Conservation (phyloP, 495 filamentous ascomycete species). For the Aspergillus ellipticus region DNA sequence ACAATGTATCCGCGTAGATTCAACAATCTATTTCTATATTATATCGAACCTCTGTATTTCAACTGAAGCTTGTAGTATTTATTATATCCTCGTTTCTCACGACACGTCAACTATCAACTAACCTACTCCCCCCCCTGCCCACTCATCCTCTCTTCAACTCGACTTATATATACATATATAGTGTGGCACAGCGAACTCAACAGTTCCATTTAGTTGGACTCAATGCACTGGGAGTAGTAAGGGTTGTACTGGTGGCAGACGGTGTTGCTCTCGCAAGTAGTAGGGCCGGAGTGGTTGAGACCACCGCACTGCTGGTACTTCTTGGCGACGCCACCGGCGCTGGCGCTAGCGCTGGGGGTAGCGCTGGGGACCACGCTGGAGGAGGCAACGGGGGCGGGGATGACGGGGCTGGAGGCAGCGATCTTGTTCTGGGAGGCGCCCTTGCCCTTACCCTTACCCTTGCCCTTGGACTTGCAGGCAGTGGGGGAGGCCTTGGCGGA, state of each 20-base stretch:
- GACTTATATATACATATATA: neutral
- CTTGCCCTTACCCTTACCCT: too few species aligned
- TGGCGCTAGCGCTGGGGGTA: neutral
- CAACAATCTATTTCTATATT: too few species aligned
- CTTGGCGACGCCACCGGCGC: constrained; percentile 7
- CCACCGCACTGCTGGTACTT: constrained; percentile 22
- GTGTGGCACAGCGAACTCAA: too few species aligned
- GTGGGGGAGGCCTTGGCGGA: neutral
- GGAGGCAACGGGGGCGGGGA: constrained; percentile 1
- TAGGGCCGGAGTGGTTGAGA: constrained; percentile 12
- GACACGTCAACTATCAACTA: too few species aligned
- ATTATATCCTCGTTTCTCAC: too few species aligned
- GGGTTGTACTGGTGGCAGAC: constrained; percentile 24
- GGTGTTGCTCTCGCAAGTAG: constrained; percentile 12
- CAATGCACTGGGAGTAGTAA: constrained; percentile 23
- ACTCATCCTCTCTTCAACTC: neutral
- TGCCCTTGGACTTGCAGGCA: neutral
- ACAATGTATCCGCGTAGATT: too few species aligned
- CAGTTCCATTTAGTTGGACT: constrained; percentile 2
- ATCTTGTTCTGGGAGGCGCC: neutral
- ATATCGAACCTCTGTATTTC: too few species aligned
- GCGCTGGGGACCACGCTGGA: constrained; percentile 4
- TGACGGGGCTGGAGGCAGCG: neutral
- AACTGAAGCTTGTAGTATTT: too few species aligned
- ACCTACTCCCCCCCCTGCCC: too few species aligned